These are phyloP conservation scores for Cardamine occulta DNA, from an alignment of 345 rosid species.

Conservation along the genomic window DNA sequence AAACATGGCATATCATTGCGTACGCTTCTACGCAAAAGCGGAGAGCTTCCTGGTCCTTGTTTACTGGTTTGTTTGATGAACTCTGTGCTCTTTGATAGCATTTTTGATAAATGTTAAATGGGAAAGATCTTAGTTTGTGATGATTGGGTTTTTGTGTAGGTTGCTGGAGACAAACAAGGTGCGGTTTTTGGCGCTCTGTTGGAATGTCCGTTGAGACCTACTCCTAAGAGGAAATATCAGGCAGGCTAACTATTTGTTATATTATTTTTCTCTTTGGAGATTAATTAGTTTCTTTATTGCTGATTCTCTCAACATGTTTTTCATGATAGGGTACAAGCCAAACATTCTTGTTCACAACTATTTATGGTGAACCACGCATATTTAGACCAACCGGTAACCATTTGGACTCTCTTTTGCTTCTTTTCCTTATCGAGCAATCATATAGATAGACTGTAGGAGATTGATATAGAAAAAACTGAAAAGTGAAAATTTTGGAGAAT, in stretches of 20 bases:
- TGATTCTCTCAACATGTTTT: slow-evolving; percentile 4
- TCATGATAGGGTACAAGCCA: slow-evolving; percentile 71
- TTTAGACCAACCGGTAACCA: slow-evolving; percentile 88
- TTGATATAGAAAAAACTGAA: background rate
- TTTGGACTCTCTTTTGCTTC: background rate
- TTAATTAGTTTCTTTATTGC: background rate
- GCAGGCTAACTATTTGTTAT: slow-evolving; percentile 41
- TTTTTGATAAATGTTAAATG: background rate
- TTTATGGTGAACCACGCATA: slow-evolving; percentile 85
- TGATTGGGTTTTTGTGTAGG: slow-evolving; percentile 44
- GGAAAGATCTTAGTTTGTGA: slow-evolving; percentile 27
- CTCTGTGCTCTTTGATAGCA: slow-evolving; percentile 6
- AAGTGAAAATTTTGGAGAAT: slow-evolving; percentile 6
- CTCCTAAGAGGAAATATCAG: slow-evolving; percentile 92
- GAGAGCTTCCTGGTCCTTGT: slow-evolving; percentile 80
- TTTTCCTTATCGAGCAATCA: background rate
- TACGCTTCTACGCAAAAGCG: slow-evolving; percentile 82
- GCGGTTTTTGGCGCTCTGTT: slow-evolving; percentile 83
- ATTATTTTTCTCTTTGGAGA: background rate
- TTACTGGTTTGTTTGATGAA: slow-evolving; percentile 57
- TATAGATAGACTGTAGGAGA: background rate
- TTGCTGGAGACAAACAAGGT: slow-evolving; percentile 84
- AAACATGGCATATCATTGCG: slow-evolving; percentile 97
- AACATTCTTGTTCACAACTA: slow-evolving; percentile 87
- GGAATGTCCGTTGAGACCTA: slow-evolving; percentile 79